A percentile compares a stretch with the other conserved stretches of the same genome.
phyloP scores from a whole-genome alignment of 371 early-diverging fungal genomes.

The Capillidium heterosporum region DNA sequence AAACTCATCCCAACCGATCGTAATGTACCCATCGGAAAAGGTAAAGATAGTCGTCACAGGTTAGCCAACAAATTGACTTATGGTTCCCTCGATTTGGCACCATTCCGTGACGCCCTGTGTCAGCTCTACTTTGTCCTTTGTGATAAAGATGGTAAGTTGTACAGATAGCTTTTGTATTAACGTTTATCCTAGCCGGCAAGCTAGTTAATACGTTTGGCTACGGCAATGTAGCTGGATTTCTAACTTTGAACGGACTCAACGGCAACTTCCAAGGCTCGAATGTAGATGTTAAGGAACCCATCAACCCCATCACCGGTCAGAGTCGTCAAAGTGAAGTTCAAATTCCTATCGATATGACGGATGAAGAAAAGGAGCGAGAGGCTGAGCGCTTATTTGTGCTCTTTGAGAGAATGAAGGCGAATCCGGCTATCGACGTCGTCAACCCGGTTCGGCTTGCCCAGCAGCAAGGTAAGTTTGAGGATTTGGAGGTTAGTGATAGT shows the following conservation, averaged over 20 bases:
- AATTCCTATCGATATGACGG: conserved; percentile 64
- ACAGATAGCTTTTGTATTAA: neutral
- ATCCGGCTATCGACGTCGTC: neutral
- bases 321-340: conserved; percentile 25
- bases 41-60: conserved; percentile 32
- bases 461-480: neutral
- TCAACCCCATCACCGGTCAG: conserved; percentile 80
- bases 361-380: conserved; percentile 89
- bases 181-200: conserved; percentile 24
- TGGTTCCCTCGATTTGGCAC: conserved; percentile 34
- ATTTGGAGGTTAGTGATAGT: neutral
- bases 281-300: conserved; percentile 23
- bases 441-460: neutral
- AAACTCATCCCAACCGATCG: conserved; percentile 29
- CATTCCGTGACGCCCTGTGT: conserved; percentile 38
- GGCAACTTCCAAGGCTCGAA: neutral
- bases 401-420: conserved; percentile 69
- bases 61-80: conserved; percentile 66
- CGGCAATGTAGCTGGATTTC: conserved; percentile 81
- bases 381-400: conserved; percentile 79
- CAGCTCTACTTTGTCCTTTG: conserved; percentile 58
- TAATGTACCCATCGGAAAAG: conserved; percentile 47
- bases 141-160: conserved; percentile 49
- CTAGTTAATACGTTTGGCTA: conserved; percentile 71
- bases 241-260: conserved; percentile 42